phyloP scores from a whole-genome alignment of 1,284 basidiomycete species.

The Entoloma clypeatum region DNA sequence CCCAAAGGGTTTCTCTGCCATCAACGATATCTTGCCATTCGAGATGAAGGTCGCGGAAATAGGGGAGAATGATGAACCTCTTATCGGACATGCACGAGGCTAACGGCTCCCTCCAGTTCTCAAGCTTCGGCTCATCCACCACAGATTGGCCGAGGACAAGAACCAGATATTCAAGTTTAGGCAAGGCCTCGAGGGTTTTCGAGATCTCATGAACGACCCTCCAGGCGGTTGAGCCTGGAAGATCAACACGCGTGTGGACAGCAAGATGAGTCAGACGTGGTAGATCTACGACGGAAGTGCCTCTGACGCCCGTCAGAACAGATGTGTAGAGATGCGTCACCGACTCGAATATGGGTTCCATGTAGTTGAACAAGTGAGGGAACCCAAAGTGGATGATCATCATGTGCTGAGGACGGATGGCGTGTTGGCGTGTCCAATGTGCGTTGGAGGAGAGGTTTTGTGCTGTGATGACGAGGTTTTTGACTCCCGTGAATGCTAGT shows the following conservation, averaged over 20 bases:
- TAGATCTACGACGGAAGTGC: constrained; percentile 28
- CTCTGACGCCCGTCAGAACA: constrained; percentile 26
- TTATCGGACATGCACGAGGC: constrained; percentile 20
- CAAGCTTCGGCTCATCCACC: constrained; percentile 1
- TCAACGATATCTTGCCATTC: constrained; percentile 28
- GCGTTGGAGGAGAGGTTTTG: constrained; percentile 30
- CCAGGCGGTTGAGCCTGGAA: constrained; percentile 15
- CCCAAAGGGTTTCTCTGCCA: constrained; percentile 19
- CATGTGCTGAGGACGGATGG: constrained; percentile 26
- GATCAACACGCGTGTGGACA: constrained; percentile 26
- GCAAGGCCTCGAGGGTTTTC: constrained; percentile 20
- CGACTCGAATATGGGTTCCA: constrained; percentile 28
- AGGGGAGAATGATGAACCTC: constrained; percentile 27
- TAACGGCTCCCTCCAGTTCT: constrained; percentile 20
- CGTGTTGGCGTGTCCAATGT: constrained; percentile 30
- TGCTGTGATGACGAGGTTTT: constrained; percentile 30
- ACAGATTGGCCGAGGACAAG: constrained; percentile 21
- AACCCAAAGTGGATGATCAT: constrained; percentile 32
- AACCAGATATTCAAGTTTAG: constrained; percentile 22
- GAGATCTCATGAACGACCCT: constrained; percentile 20
- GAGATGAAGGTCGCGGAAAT: constrained; percentile 22
- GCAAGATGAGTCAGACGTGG: constrained; percentile 30
- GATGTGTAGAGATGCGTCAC: constrained; percentile 33
- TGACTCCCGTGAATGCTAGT: constrained; percentile 26
- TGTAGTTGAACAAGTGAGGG: constrained; percentile 29